Percentiles rank a stretch among this genome's conserved stretches.
Evolutionary conservation across 2,329 filamentous ascomycete species (phyloP).

Genomic region (Grosmannia serpens): DNA sequence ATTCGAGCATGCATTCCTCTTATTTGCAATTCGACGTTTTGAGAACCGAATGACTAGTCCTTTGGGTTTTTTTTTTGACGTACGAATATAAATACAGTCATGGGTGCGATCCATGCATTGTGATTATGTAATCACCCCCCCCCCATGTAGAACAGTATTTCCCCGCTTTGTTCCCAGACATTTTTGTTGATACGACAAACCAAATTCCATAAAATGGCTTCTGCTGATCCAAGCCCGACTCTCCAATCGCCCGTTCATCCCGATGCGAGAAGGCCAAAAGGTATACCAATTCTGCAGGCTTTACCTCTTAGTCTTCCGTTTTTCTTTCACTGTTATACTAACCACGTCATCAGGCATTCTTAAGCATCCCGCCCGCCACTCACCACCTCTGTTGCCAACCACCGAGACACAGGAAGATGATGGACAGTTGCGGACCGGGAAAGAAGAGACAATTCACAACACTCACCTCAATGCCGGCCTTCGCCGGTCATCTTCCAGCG

Average conservation of each 20-base stretch:
- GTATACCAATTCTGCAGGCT: not conserved
- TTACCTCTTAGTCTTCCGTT: not conserved
- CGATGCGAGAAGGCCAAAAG: not conserved
- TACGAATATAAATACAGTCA: too few relatives aligned
- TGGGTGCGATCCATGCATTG: too few relatives aligned
- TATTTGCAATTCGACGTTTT: too few relatives aligned
- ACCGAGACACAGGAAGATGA: slow-evolving; percentile 8
- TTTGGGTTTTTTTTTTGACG: too few relatives aligned
- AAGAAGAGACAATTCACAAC: slow-evolving; percentile 88
- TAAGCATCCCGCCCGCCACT: not conserved
- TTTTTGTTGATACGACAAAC: not conserved
- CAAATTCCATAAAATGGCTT: not conserved
- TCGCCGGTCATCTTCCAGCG: slow-evolving; percentile 68
- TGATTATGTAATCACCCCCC: not conserved
- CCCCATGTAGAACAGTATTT: not conserved
- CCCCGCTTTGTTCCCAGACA: not conserved
- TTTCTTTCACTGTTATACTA: not conserved
- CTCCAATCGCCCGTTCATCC: not conserved
- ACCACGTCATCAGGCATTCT: not conserved
- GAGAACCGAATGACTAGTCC: too few relatives aligned
- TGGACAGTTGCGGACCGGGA: slow-evolving; percentile 51
- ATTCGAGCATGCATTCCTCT: too few relatives aligned
- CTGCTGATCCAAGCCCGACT: not conserved
- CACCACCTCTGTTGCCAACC: not conserved
- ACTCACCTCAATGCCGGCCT: slow-evolving; percentile 89